Percentiles rank a stretch among this genome's conserved stretches.
Evolutionary conservation across 192 early-diverging fungal species (phyloP).

Genomic region (Gryganskiella cystojenkinii): DNA sequence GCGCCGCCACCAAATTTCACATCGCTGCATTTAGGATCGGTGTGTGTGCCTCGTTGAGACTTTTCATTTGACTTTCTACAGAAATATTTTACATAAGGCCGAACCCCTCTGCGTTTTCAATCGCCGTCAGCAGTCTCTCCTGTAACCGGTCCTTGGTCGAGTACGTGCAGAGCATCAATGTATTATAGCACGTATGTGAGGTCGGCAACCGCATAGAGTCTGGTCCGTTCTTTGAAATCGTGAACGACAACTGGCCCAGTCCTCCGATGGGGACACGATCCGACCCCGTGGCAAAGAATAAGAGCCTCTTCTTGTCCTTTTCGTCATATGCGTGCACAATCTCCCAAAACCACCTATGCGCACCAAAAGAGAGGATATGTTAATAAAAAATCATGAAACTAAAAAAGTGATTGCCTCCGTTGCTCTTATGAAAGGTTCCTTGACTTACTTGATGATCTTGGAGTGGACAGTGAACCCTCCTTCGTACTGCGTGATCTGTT

Average conservation of each 20-base stretch:
- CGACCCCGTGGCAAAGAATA: constrained; percentile 92
- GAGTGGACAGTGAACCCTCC: constrained; percentile 78
- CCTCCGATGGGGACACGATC: constrained; percentile 93
- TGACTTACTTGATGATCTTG: constrained; percentile 68
- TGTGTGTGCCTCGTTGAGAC: too few species aligned
- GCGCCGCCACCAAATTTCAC: too few species aligned
- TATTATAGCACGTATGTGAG: constrained; percentile 95
- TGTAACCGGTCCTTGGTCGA: constrained; percentile 79
- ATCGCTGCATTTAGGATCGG: too few species aligned
- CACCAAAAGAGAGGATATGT: too few species aligned
- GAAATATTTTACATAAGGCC: constrained; percentile 78
- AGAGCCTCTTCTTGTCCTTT: constrained; percentile 86
- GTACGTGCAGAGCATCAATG: constrained; percentile 88
- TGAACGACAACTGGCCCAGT: constrained; percentile 84
- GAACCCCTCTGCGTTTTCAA: constrained; percentile 85
- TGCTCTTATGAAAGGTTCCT: neutral
- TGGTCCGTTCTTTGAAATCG: constrained; percentile 86
- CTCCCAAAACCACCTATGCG: constrained; percentile 82
- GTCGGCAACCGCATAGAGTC: constrained; percentile 91
- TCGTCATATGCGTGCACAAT: constrained; percentile 84
- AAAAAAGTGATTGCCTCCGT: neutral
- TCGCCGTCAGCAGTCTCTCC: constrained; percentile 80
- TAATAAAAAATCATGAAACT: neutral
- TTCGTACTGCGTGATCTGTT: constrained; percentile 86
- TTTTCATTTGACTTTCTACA: too few species aligned